Conservation (phyloP, 1,284 basidiomycete genomes). For the Peniophora sp. region DNA sequence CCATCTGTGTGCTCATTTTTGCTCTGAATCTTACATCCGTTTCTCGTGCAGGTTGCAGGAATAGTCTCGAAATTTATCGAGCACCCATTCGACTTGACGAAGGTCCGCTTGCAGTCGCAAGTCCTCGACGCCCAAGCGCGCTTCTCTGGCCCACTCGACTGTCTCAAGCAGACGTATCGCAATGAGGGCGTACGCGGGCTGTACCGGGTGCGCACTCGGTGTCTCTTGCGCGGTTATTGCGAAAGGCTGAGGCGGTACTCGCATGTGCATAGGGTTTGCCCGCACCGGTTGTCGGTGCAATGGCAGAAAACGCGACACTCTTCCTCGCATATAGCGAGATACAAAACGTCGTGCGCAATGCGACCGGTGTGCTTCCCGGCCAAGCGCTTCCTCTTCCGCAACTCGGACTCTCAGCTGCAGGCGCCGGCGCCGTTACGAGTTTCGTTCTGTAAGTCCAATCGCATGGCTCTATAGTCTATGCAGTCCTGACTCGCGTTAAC, state of each 20-base stretch:
- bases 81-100: conserved; percentile 81
- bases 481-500: background rate
- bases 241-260: conserved; percentile 1
- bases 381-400: conserved; percentile 51
- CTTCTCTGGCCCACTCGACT: conserved; percentile 77
- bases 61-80: conserved; percentile 80
- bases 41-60: conserved; percentile 54
- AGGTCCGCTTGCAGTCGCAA: conserved; percentile 80
- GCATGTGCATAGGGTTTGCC: conserved; percentile 61
- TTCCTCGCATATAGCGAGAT: conserved; percentile 86
- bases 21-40: background rate
- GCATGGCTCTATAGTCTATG: background rate
- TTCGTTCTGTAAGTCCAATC: conserved; percentile 62
- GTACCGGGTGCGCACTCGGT: conserved; percentile 57
- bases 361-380: conserved; percentile 23
- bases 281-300: conserved; percentile 85
- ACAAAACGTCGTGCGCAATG: conserved; percentile 56
- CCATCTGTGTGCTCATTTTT: conserved; percentile 5
- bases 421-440: conserved; percentile 76
- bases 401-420: conserved; percentile 69
- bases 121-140: conserved; percentile 65
- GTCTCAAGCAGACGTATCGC: conserved; percentile 68
- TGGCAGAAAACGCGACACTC: conserved; percentile 82
- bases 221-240: conserved; percentile 6
- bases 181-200: conserved; percentile 75